Conservation (phyloP, 306 rosid genomes). For the Nissolia schottii region DNA sequence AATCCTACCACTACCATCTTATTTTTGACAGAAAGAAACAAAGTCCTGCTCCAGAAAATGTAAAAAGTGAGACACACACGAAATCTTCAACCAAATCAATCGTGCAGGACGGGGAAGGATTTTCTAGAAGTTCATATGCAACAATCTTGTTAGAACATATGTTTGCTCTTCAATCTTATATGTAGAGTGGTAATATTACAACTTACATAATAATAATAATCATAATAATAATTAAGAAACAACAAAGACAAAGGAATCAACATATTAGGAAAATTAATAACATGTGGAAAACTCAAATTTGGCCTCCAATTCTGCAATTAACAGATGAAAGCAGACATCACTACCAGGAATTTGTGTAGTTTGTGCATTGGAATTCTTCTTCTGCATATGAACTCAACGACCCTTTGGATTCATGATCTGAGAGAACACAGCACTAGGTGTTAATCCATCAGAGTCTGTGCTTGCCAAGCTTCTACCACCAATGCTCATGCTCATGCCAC, state of each 20-base stretch:
- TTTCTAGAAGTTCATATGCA: neutral
- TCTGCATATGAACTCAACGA: conserved; percentile 45
- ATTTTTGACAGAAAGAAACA: conserved; percentile 11
- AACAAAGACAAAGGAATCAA: conserved; percentile 18
- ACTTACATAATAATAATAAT: conserved; percentile 41
- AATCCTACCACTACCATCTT: no score
- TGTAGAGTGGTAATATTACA: conserved; percentile 37
- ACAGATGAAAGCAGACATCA: conserved; percentile 12
- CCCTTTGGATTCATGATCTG: conserved; percentile 99
- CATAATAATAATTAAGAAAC: conserved; percentile 30
- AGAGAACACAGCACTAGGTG: conserved; percentile 96
- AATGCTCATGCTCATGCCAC: conserved; percentile 91
- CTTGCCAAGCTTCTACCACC: conserved; percentile 99
- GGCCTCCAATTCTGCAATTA: conserved; percentile 18
- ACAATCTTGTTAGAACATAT: conserved; percentile 18
- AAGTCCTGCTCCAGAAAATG: neutral
- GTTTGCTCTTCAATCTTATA: conserved; percentile 34
- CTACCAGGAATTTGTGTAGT: conserved; percentile 5
- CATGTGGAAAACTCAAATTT: conserved; percentile 23
- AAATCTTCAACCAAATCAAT: neutral
- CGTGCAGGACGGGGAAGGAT: neutral
- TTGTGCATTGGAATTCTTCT: conserved; percentile 9
- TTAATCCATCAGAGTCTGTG: conserved; percentile 92
- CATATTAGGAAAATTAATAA: conserved; percentile 28
- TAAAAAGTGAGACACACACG: neutral